Evolutionary conservation across 345 rosid genomes (phyloP).

Genomic region (Eucalyptus pumila): DNA sequence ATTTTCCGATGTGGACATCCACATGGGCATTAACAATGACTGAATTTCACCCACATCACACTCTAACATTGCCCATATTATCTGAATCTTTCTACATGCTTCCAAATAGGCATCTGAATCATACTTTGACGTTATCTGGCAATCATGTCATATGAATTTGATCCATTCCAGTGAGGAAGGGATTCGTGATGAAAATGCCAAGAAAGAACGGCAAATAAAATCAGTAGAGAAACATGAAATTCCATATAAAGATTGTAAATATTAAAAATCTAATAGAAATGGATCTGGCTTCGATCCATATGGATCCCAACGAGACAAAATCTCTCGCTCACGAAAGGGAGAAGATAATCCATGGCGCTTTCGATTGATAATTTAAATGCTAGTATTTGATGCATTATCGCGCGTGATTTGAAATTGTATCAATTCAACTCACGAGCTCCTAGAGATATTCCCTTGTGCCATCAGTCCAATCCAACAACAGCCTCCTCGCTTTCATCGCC

Average conservation of each 20-base stretch:
- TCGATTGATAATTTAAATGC: background rate
- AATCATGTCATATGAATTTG: background rate
- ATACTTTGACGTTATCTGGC: fast-evolving
- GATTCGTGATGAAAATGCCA: background rate
- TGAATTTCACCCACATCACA: background rate
- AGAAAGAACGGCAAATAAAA: background rate
- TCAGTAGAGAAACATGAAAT: background rate
- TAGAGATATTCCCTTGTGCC: background rate
- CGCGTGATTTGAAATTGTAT: background rate
- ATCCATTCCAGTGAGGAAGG: background rate
- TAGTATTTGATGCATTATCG: background rate
- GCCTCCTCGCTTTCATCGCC: background rate
- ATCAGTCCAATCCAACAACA: background rate
- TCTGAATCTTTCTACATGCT: background rate
- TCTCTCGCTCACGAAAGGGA: background rate
- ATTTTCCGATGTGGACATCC: background rate
- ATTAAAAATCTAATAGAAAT: background rate
- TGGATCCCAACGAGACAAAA: background rate
- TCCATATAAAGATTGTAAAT: background rate
- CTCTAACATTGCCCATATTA: background rate
- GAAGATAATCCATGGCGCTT: background rate
- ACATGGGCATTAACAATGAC: background rate
- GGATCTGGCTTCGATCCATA: background rate
- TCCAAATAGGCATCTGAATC: background rate
- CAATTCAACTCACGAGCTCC: background rate